A percentile compares a stretch with the other conserved stretches of the same genome.
These are phyloP conservation scores for Hyphopichia homilentoma DNA, from an alignment of 805 yeast genomes.

Conservation along the genomic window DNA sequence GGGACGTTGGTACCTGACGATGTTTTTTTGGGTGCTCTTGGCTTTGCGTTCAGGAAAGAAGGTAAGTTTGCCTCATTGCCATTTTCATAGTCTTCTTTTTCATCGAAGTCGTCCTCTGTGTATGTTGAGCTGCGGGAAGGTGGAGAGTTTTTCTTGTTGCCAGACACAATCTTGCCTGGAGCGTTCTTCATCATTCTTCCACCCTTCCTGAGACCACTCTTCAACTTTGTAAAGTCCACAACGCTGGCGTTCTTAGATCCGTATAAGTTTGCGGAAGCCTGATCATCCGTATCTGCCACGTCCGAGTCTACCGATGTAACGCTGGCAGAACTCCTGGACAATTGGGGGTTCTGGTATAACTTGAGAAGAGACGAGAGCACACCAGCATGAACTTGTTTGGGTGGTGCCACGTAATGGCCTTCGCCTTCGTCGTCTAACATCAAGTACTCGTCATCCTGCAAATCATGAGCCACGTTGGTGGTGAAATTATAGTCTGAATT, in stretches of 20 bases:
- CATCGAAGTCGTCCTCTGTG: constrained; percentile 1
- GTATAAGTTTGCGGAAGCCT: constrained; percentile 6
- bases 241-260: constrained; percentile 8
- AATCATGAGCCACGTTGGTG: constrained; percentile 20
- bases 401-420: constrained; percentile 34
- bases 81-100: constrained; percentile 1
- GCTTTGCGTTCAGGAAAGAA: constrained; percentile 43
- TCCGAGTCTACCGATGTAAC: constrained; percentile 19
- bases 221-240: constrained; percentile 24
- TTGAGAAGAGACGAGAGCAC: constrained; percentile 75
- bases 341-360: constrained; percentile 54
- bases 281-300: constrained; percentile 3
- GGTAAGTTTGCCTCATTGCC: constrained; percentile 23
- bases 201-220: constrained; percentile 26
- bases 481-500: constrained; percentile 43
- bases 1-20: constrained; percentile 12
- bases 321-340: constrained; percentile 21
- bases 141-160: neutral
- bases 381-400: constrained; percentile 72
- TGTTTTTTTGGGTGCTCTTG: constrained; percentile 29
- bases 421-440: constrained; percentile 26
- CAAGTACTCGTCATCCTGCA: constrained; percentile 26
- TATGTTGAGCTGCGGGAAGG: neutral
- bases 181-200: constrained; percentile 16
- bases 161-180: constrained; percentile 4